Conservation (phyloP, 78 protist genomes). For the Dictyostelium capitatum region DNA sequence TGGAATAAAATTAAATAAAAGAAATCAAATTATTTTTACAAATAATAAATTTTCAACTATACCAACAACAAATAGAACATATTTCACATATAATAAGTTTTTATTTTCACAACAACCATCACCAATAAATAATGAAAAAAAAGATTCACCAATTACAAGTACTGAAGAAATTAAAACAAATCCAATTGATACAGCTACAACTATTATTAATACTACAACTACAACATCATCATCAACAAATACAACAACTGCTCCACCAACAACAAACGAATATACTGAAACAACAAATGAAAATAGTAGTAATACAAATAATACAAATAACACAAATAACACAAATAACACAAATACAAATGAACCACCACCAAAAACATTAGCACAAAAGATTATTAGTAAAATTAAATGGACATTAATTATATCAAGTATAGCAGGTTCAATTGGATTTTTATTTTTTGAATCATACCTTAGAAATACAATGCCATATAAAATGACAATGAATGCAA, state of each 20-base stretch:
- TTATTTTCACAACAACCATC: background rate
- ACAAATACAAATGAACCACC: constrained; percentile 9
- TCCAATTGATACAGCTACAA: too few relatives aligned
- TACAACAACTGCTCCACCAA: background rate
- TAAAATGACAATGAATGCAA: constrained; percentile 23
- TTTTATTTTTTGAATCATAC: constrained; percentile 69
- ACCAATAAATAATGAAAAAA: background rate
- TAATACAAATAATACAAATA: background rate
- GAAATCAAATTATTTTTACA: too few relatives aligned
- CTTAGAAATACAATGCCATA: constrained; percentile 48
- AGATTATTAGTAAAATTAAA: constrained; percentile 44
- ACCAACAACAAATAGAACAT: background rate
- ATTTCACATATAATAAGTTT: constrained; percentile 2
- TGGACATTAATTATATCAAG: constrained; percentile 34
- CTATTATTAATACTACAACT: background rate
- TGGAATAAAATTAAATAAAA: too few relatives aligned
- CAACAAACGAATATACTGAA: background rate
- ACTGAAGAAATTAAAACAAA: too few relatives aligned
- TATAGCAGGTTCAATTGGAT: constrained; percentile 25
- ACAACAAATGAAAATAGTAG: background rate
- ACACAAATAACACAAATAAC: background rate
- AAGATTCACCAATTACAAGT: background rate
- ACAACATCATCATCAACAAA: background rate
- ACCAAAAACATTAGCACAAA: constrained; percentile 55
- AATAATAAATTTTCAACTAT: too few relatives aligned